These are phyloP conservation scores for Metroxylon sagu DNA, from an alignment of 176 grass and related monocot genomes.

Conservation along the genomic window DNA sequence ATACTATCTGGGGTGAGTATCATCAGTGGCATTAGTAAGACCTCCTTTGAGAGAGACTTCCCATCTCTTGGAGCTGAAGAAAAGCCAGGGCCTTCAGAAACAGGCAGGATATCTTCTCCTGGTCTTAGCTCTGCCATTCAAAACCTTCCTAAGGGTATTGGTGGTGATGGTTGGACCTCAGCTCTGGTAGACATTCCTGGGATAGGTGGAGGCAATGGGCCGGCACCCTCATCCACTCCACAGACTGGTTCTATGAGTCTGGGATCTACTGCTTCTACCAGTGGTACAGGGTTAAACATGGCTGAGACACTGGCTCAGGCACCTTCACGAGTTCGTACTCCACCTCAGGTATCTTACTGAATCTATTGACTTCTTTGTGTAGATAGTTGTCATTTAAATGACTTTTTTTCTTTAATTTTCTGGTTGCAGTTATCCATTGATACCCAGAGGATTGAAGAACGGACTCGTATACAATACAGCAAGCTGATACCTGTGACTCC, in stretches of 20 bases:
- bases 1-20: conserved; percentile 26
- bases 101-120: conserved; percentile 32
- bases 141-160: conserved; percentile 18
- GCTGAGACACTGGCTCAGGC: conserved; percentile 6
- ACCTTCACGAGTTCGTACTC: background rate
- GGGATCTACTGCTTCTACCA: background rate
- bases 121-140: conserved; percentile 49
- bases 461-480: background rate
- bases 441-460: background rate
- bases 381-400: background rate
- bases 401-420: background rate
- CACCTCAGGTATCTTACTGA: background rate
- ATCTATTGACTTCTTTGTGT: too few species aligned
- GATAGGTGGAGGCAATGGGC: conserved; percentile 1
- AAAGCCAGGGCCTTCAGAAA: conserved; percentile 33
- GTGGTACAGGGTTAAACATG: conserved; percentile 3
- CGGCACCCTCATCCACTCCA: background rate
- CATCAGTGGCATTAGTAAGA: conserved; percentile 14
- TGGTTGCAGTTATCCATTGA: background rate
- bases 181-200: conserved; percentile 1
- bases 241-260: too few species aligned
- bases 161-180: conserved; percentile 9
- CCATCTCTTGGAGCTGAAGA: conserved; percentile 49
- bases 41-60: conserved; percentile 54
- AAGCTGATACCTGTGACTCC: conserved; percentile 4